Conservation (phyloP, 2,329 filamentous ascomycete species). For the Cladophialophora psammophila region DNA sequence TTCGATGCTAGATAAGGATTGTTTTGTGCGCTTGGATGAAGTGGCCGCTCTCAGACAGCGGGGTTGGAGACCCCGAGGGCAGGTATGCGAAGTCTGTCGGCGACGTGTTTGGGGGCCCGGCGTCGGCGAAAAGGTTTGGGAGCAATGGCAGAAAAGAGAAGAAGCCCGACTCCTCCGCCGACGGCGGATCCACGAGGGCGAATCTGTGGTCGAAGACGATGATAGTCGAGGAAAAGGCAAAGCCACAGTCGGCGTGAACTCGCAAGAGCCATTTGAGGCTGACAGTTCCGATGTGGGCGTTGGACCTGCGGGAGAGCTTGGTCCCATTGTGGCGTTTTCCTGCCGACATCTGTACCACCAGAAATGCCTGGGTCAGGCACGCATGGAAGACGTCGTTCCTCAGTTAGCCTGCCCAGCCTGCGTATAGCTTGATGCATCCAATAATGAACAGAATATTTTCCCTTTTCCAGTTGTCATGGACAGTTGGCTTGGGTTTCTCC, state of each 20-base stretch:
- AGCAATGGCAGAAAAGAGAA: slow-evolving; percentile 75
- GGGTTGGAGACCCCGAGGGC: slow-evolving; percentile 87
- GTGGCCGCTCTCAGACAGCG: slow-evolving; percentile 77
- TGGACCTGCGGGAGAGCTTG: slow-evolving; percentile 20
- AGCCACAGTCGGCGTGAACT: slow-evolving; percentile 28
- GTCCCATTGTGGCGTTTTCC: slow-evolving; percentile 55
- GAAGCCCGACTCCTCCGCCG: slow-evolving; percentile 43
- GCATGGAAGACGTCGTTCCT: slow-evolving; percentile 32
- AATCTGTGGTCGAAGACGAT: slow-evolving; percentile 28
- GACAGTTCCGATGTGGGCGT: slow-evolving; percentile 17
- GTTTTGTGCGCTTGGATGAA: slow-evolving; percentile 82
- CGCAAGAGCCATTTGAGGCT: slow-evolving; percentile 21
- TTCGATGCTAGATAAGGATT: slow-evolving; percentile 82
- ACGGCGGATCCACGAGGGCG: slow-evolving; percentile 16
- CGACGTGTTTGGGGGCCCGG: slow-evolving; percentile 88
- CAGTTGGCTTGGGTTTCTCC: not conserved
- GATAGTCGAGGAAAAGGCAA: slow-evolving; percentile 36
- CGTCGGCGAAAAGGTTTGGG: slow-evolving; percentile 77
- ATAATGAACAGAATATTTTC: not conserved
- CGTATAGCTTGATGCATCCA: slow-evolving; percentile 25
- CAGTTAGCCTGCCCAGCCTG: slow-evolving; percentile 31
- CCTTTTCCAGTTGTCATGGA: not conserved
- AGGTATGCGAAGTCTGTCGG: slow-evolving; percentile 86
- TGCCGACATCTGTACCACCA: slow-evolving; percentile 59
- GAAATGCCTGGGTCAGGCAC: slow-evolving; percentile 50